phyloP scores from a whole-genome alignment of 805 yeast genomes.

The Ogataea trehalophila region DNA sequence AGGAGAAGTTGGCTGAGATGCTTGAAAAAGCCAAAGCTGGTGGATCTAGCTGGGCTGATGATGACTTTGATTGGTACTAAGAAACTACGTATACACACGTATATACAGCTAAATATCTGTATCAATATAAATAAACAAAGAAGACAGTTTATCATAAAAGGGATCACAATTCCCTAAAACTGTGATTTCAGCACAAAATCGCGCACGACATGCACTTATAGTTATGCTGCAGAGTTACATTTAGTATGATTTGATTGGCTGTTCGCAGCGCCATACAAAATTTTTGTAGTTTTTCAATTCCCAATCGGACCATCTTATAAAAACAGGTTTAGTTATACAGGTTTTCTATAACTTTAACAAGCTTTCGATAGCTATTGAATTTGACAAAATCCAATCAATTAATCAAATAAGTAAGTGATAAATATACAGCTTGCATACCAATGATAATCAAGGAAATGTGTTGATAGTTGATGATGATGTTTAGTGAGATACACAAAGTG shows the following conservation, averaged over 20 bases:
- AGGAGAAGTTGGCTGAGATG: neutral
- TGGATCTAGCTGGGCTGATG: constrained; percentile 5
- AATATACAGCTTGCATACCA: neutral
- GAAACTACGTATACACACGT: neutral
- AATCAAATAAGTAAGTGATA: neutral
- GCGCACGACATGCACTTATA: neutral
- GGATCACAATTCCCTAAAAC: no score
- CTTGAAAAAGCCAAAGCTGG: neutral
- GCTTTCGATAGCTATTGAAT: neutral
- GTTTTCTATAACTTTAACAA: no score
- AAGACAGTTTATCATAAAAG: no score
- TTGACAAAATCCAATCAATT: neutral
- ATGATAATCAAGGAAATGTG: no score
- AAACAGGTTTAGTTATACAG: no score
- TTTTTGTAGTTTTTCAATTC: neutral
- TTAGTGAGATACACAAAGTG: no score
- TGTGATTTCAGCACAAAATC: neutral
- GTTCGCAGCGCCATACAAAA: neutral
- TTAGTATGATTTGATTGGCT: no score
- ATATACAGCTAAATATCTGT: neutral
- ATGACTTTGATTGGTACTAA: constrained; percentile 1
- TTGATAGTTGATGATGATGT: no score
- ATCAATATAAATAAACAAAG: no score
- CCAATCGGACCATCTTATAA: neutral
- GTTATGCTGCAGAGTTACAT: neutral